Evolutionary conservation across 225 moss, liverwort and hornwort genomes (phyloP).

Genomic region (Physcomitrium patens): DNA sequence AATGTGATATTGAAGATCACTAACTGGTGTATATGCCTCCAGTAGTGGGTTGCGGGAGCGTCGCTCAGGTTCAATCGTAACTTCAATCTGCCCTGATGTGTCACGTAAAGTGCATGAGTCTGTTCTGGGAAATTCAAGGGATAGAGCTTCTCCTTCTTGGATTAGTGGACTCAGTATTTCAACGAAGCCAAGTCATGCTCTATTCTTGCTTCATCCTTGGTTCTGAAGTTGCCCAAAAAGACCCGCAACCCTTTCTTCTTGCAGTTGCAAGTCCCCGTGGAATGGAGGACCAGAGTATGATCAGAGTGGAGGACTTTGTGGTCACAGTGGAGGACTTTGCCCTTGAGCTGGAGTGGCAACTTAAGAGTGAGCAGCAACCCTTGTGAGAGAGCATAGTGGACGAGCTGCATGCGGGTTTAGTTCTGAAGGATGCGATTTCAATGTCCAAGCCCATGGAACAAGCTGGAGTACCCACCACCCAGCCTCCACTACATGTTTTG

Average conservation of each 20-base stretch:
- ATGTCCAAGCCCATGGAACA: too few relatives aligned
- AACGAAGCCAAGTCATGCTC: slow-evolving; percentile 22
- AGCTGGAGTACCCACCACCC: too few relatives aligned
- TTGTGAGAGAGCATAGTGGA: not conserved
- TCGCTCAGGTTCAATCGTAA: not conserved
- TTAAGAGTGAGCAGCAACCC: not conserved
- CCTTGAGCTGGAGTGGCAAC: not conserved
- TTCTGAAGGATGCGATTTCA: too few relatives aligned
- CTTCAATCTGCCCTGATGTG: too few relatives aligned
- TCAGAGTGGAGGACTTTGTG: too few relatives aligned
- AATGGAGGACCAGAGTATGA: not conserved
- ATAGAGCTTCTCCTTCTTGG: not conserved
- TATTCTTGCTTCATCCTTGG: not conserved
- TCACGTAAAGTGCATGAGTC: not conserved
- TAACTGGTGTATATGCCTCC: too few relatives aligned
- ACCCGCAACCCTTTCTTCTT: slow-evolving; percentile 8
- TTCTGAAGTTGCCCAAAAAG: not conserved
- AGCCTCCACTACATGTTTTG: slow-evolving; percentile 12
- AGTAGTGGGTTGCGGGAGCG: too few relatives aligned
- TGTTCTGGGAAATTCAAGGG: not conserved
- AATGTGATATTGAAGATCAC: too few relatives aligned
- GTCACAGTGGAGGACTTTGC: not conserved
- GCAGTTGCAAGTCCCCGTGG: too few relatives aligned
- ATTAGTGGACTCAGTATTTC: not conserved
- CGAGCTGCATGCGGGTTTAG: not conserved